phyloP scores from a whole-genome alignment of 2,329 filamentous ascomycete species.

The Claviceps cyperi region DNA sequence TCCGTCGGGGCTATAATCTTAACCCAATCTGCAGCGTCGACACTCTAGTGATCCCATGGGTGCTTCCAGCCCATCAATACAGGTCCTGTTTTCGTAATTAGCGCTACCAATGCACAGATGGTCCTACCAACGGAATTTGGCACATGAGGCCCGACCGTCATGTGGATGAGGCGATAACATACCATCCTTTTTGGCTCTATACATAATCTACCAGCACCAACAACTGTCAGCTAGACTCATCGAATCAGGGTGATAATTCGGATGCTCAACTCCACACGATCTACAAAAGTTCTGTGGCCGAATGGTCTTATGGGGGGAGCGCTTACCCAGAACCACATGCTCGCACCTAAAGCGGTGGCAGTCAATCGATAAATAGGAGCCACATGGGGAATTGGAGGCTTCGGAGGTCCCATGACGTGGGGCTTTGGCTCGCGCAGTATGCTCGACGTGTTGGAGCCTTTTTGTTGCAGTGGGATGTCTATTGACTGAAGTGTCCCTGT shows the following conservation, averaged over 20 bases:
- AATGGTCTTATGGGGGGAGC: not conserved
- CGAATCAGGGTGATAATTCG: not conserved
- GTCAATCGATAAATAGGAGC: slow-evolving; percentile 63
- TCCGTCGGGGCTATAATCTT: not conserved
- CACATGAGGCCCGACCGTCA: not conserved
- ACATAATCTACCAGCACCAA: slow-evolving; percentile 56
- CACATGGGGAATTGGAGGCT: slow-evolving; percentile 33
- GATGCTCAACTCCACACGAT: not conserved
- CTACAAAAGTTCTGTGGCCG: not conserved
- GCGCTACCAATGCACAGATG: not conserved
- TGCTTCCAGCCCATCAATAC: slow-evolving; percentile 87
- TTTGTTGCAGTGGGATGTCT: not conserved
- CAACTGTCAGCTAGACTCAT: not conserved
- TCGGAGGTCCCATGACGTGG: slow-evolving; percentile 19
- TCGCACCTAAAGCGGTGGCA: slow-evolving; percentile 76
- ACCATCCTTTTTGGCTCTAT: slow-evolving; percentile 93
- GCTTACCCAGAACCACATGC: slow-evolving; percentile 99
- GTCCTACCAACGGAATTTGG: not conserved
- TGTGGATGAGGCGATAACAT: slow-evolving; percentile 10
- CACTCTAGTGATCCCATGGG: slow-evolving; percentile 76
- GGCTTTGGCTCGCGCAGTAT: not conserved
- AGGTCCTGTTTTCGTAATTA: slow-evolving; percentile 32
- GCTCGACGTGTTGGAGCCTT: not conserved
- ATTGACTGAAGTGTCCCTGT: not conserved
- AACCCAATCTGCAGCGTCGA: too few species aligned